Evolutionary conservation across 228 moss, liverwort and hornwort species (phyloP).

Genomic region (Sphagnum magellanicum): DNA sequence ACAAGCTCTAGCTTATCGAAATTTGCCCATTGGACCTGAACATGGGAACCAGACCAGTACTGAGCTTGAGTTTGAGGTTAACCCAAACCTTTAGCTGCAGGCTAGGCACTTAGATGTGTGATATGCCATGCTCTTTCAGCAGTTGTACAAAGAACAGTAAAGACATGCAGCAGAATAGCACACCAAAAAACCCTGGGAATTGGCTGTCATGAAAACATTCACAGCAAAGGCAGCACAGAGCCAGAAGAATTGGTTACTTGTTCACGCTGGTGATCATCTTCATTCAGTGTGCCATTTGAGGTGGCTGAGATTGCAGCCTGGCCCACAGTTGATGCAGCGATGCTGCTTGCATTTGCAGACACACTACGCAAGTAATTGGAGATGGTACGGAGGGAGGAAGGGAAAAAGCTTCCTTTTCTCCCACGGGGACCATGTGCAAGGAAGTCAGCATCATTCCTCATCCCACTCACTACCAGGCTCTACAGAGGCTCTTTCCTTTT

Average conservation of each 20-base stretch:
- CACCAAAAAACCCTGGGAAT: too few species aligned
- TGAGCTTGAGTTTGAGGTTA: too few species aligned
- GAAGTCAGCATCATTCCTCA: slow-evolving; percentile 85
- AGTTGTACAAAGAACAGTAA: too few species aligned
- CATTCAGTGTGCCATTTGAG: slow-evolving; percentile 60
- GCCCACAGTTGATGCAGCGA: slow-evolving; percentile 78
- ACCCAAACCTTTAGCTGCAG: too few species aligned
- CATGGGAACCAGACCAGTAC: not conserved
- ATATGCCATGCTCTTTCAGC: too few species aligned
- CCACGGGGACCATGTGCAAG: slow-evolving; percentile 86
- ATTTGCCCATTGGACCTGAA: slow-evolving; percentile 86
- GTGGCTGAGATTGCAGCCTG: slow-evolving; percentile 68
- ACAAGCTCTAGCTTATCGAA: slow-evolving; percentile 81
- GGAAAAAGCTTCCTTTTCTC: slow-evolving; percentile 76
- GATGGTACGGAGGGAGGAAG: slow-evolving; percentile 75
- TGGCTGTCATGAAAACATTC: too few species aligned
- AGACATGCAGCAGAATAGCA: too few species aligned
- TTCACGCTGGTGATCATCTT: slow-evolving; percentile 85
- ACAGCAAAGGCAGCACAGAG: too few species aligned
- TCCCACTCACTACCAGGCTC: slow-evolving; percentile 53
- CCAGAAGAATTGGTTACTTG: slow-evolving; percentile 31
- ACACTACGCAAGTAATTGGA: slow-evolving; percentile 81
- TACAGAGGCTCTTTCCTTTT: slow-evolving; percentile 7
- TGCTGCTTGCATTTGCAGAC: slow-evolving; percentile 81
- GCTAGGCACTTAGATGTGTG: too few species aligned